phyloP scores from a whole-genome alignment of 305 asterid species.

The Vinca major region DNA sequence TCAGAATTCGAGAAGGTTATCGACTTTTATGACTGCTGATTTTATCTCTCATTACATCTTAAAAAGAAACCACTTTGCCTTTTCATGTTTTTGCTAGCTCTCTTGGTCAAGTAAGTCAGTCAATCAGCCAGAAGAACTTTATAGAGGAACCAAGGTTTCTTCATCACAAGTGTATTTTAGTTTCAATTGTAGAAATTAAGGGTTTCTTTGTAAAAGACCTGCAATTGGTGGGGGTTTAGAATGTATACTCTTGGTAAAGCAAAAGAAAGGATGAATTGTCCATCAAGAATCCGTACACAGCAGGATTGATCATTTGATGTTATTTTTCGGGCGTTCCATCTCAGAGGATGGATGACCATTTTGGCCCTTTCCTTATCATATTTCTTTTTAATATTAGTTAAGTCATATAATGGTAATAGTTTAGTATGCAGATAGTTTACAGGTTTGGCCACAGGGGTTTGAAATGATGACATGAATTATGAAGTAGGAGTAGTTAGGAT shows the following conservation, averaged over 20 bases:
- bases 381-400: too few relatives aligned
- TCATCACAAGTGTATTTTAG: neutral
- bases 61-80: conserved; percentile 79
- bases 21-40: conserved; percentile 60
- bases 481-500: too few relatives aligned
- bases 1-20: conserved; percentile 62
- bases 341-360: neutral
- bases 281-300: neutral
- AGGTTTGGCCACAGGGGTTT: too few relatives aligned
- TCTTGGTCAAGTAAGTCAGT: neutral
- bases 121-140: neutral
- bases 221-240: conserved; percentile 4
- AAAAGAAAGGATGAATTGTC: neutral
- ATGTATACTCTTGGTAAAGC: conserved; percentile 9
- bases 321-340: neutral
- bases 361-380: neutral
- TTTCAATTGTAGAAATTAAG: conserved; percentile 4
- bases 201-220: neutral
- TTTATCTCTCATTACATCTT: conserved; percentile 69
- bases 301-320: neutral
- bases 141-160: neutral
- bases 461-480: too few relatives aligned
- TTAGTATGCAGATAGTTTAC: too few relatives aligned
- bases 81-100: conserved; percentile 82
- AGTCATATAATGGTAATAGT: too few relatives aligned